Percentiles rank a stretch among this genome's conserved stretches.
Evolutionary conservation across 306 rosid genomes (phyloP).

Genomic region (Prunus davidiana): DNA sequence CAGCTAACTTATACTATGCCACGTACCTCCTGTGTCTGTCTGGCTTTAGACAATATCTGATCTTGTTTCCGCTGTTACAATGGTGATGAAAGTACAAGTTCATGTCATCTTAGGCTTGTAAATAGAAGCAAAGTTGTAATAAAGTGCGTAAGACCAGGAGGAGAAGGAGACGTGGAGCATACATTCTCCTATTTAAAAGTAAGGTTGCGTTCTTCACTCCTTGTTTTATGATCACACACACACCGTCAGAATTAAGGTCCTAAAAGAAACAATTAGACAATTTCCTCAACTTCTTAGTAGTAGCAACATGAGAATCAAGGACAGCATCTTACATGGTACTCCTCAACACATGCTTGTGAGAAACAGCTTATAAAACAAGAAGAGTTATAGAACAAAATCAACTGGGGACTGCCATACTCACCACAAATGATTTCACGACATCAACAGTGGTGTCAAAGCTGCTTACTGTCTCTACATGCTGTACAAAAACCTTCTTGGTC

Average conservation of each 20-base stretch:
- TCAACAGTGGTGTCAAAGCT: constrained; percentile 55
- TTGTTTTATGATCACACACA: constrained; percentile 34
- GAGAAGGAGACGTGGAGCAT: constrained; percentile 20
- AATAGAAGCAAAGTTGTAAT: constrained; percentile 12
- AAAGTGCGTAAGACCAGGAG: background rate
- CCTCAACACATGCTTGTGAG: constrained; percentile 28
- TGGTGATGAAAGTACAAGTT: constrained; percentile 11
- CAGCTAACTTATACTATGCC: background rate
- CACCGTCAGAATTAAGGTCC: constrained; percentile 44
- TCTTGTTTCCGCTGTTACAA: constrained; percentile 49
- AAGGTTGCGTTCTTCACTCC: constrained; percentile 52
- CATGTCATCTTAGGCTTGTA: background rate
- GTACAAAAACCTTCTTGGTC: constrained; percentile 69
- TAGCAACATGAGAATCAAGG: background rate
- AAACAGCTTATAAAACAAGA: constrained; percentile 25
- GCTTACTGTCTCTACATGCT: constrained; percentile 73
- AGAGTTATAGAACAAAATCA: background rate
- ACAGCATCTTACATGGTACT: background rate
- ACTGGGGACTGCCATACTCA: constrained; percentile 27
- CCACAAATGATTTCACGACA: constrained; percentile 68
- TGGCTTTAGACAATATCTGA: constrained; percentile 65
- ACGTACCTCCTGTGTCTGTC: constrained; percentile 74
- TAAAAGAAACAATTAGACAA: constrained; percentile 26
- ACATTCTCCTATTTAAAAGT: constrained; percentile 60
- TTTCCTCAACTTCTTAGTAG: background rate